phyloP scores from a whole-genome alignment of 257 asterid genomes.

The Ilex asprella region DNA sequence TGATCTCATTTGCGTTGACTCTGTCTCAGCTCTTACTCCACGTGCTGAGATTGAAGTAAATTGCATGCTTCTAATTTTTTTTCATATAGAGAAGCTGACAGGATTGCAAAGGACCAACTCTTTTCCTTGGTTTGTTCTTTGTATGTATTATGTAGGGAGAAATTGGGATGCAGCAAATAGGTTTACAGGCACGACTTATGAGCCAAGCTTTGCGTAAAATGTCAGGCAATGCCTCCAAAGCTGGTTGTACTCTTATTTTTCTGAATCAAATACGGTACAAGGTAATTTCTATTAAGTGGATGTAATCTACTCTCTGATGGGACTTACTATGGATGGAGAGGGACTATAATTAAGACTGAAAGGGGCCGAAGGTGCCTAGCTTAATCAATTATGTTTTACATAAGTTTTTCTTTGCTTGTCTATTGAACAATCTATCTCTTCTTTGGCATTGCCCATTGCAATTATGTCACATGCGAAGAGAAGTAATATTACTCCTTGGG shows the following conservation, averaged over 20 bases:
- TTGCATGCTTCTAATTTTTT: conserved; percentile 9
- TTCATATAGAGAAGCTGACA: neutral
- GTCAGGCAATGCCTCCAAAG: conserved; percentile 99
- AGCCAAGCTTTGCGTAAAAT: conserved; percentile 98
- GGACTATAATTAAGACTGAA: too few relatives aligned
- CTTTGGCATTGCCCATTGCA: conserved; percentile 5
- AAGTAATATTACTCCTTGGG: too few relatives aligned
- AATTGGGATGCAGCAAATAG: conserved; percentile 99
- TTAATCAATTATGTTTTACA: conserved; percentile 2
- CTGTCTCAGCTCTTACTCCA: conserved; percentile 98
- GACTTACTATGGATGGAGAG: too few relatives aligned
- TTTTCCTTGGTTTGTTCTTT: conserved; percentile 9
- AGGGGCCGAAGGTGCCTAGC: neutral
- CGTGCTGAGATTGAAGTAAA: conserved; percentile 98
- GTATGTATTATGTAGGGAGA: conserved; percentile 64
- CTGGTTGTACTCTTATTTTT: conserved; percentile 93
- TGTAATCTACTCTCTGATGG: neutral
- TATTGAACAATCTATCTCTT: neutral
- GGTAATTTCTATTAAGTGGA: conserved; percentile 34
- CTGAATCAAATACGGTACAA: conserved; percentile 93
- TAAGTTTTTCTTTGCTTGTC: neutral
- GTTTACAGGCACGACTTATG: conserved; percentile 98
- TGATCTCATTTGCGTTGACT: conserved; percentile 96
- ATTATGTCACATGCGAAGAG: too few relatives aligned
- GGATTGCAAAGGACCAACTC: conserved; percentile 1